Percentiles rank a stretch among this genome's conserved stretches.
Conservation (phyloP, 768 basidiomycete genomes). For the Tricholoma furcatifolium region DNA sequence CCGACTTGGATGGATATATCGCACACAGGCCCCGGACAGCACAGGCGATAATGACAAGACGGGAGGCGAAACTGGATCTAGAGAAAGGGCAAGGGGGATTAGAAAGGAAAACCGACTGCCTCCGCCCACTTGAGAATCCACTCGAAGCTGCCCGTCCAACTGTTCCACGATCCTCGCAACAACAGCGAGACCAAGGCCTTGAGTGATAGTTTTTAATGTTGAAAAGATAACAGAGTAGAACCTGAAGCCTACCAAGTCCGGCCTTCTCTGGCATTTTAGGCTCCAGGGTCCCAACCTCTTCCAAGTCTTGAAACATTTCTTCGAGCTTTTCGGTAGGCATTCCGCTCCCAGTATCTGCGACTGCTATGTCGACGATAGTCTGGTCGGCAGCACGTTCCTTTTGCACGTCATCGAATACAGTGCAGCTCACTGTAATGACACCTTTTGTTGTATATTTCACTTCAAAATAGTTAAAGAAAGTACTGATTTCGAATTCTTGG, state of each 20-base stretch:
- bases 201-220: neutral
- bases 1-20: conserved; percentile 25
- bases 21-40: conserved; percentile 17
- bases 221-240: neutral
- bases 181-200: conserved; percentile 75
- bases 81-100: conserved; percentile 55
- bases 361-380: conserved; percentile 64
- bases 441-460: conserved; percentile 75
- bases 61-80: neutral
- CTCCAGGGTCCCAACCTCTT: conserved; percentile 63
- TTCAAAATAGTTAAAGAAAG: conserved; percentile 19
- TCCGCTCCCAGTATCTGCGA: conserved; percentile 73
- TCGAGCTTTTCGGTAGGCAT: conserved; percentile 66
- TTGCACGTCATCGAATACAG: conserved; percentile 47
- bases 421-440: conserved; percentile 58
- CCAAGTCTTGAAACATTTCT: conserved; percentile 77
- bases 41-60: conserved; percentile 14
- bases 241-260: conserved; percentile 46
- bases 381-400: conserved; percentile 44
- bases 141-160: conserved; percentile 74
- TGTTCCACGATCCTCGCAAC: conserved; percentile 81
- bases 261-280: conserved; percentile 32
- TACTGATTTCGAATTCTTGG: neutral
- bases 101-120: conserved; percentile 76
- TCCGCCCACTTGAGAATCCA: conserved; percentile 64